Conservation (phyloP, 2,329 filamentous ascomycete species). For the Thelonectria discophora region DNA sequence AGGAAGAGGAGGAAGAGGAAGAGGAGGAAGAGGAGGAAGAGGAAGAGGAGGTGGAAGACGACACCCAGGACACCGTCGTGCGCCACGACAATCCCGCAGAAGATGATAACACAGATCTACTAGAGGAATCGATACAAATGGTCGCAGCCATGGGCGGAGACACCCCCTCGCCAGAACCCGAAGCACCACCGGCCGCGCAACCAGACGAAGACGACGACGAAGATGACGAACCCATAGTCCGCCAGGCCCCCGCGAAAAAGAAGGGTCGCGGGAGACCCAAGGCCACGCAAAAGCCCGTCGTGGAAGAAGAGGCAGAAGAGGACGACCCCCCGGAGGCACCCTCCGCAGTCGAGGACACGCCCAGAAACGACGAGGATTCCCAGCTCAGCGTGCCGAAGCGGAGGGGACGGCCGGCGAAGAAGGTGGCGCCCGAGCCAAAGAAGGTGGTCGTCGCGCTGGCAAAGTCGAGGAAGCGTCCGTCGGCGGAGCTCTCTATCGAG, state of each 20-base stretch:
- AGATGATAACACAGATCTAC: constrained; percentile 36
- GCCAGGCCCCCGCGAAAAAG: constrained; percentile 20
- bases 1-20: constrained; percentile 44
- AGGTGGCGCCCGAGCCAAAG: constrained; percentile 25
- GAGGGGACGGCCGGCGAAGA: constrained; percentile 31
- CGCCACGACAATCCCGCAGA: constrained; percentile 11
- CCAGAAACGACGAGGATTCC: constrained; percentile 6
- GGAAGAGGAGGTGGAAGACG: constrained; percentile 41
- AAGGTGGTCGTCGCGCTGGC: constrained; percentile 23
- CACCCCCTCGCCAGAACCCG: constrained; percentile 31
- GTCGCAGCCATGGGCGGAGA: constrained; percentile 45
- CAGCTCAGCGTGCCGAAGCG: constrained; percentile 13
- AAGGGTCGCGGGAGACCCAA: constrained; percentile 39
- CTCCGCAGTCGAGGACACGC: constrained; percentile 19
- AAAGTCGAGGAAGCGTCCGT: constrained; percentile 30
- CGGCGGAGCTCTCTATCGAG: constrained; percentile 11
- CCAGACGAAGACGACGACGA: constrained; percentile 16
- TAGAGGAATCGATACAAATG: constrained; percentile 57
- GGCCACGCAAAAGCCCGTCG: constrained; percentile 18
- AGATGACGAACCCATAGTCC: constrained; percentile 22
- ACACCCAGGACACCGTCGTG: constrained; percentile 18
- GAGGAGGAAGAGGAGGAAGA: constrained; percentile 40
- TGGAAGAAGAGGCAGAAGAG: too few relatives aligned
- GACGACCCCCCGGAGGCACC: constrained; percentile 27
- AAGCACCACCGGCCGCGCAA: constrained; percentile 11